Evolutionary conservation across 2,329 filamentous ascomycete species (phyloP).

Genomic region (Clonostachys chloroleuca): DNA sequence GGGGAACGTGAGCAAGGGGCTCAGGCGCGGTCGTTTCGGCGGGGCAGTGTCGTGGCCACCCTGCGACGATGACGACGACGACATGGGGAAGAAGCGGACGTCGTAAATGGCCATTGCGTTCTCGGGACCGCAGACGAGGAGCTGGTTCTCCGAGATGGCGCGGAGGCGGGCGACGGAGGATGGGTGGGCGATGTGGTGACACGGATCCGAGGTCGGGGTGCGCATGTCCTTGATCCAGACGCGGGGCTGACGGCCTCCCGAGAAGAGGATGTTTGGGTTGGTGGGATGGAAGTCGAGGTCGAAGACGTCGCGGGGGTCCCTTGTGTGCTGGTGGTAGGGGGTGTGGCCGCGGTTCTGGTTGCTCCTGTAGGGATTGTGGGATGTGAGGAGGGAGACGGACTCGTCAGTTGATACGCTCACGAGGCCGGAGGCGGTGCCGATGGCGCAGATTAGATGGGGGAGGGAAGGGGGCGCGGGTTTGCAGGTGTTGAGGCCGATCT

Average conservation of each 20-base stretch:
- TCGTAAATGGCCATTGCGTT: constrained; percentile 53
- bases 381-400: constrained; percentile 25
- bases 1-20: constrained; percentile 41
- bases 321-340: constrained; percentile 2
- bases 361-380: constrained; percentile 4
- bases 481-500: constrained; percentile 28
- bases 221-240: constrained; percentile 43
- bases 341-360: constrained; percentile 3
- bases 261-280: constrained; percentile 39
- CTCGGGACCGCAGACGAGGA: constrained; percentile 47
- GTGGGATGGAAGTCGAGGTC: constrained; percentile 39
- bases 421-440: constrained; percentile 45
- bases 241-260: constrained; percentile 43
- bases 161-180: constrained; percentile 44
- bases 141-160: constrained; percentile 39
- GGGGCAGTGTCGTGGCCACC: neutral
- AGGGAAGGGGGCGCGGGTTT: constrained; percentile 30
- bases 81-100: constrained; percentile 35
- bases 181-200: constrained; percentile 13
- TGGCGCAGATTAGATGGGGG: constrained; percentile 34
- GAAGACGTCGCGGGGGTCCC: constrained; percentile 32
- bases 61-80: neutral
- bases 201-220: constrained; percentile 10
- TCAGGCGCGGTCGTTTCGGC: neutral
- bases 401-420: constrained; percentile 24